phyloP scores from a whole-genome alignment of 768 basidiomycete species.

The Tricholoma matsutake region DNA sequence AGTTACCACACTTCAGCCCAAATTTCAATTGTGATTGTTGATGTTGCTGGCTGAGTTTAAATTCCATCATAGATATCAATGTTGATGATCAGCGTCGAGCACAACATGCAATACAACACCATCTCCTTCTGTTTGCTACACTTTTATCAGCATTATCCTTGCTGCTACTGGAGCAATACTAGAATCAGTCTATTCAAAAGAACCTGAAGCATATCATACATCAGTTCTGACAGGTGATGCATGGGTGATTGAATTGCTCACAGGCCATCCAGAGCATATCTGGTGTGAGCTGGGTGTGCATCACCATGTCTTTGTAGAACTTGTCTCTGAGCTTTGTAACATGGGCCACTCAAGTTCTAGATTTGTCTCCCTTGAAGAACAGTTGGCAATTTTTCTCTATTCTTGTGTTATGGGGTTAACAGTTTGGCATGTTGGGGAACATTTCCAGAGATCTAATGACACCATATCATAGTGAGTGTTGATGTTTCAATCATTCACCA shows the following conservation, averaged over 20 bases:
- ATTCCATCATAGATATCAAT: too few species aligned
- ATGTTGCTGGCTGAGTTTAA: too few species aligned
- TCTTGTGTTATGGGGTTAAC: slow-evolving; percentile 1
- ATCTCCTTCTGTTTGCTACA: too few species aligned
- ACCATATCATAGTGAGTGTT: not conserved
- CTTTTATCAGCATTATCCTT: too few species aligned
- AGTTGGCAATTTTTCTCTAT: not conserved
- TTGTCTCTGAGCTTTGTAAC: slow-evolving; percentile 8
- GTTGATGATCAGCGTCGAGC: too few species aligned
- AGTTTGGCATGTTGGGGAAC: not conserved
- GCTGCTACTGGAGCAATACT: too few species aligned
- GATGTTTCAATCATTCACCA: not conserved
- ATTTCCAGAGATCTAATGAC: not conserved
- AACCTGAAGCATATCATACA: slow-evolving; percentile 16
- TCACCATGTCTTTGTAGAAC: slow-evolving; percentile 15
- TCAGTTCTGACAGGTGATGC: slow-evolving; percentile 19
- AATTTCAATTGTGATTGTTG: too few species aligned
- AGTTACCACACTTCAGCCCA: too few species aligned
- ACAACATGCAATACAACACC: too few species aligned
- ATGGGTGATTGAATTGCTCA: slow-evolving; percentile 20
- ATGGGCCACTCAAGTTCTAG: slow-evolving; percentile 4
- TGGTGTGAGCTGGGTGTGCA: slow-evolving; percentile 15
- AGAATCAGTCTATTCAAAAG: too few species aligned
- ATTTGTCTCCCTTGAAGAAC: slow-evolving; percentile 11
- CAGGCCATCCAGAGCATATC: slow-evolving; percentile 20